Base-by-base conservation (phyloP, 1,284 basidiomycete species). In the Tilletiaria anomala region DNA sequence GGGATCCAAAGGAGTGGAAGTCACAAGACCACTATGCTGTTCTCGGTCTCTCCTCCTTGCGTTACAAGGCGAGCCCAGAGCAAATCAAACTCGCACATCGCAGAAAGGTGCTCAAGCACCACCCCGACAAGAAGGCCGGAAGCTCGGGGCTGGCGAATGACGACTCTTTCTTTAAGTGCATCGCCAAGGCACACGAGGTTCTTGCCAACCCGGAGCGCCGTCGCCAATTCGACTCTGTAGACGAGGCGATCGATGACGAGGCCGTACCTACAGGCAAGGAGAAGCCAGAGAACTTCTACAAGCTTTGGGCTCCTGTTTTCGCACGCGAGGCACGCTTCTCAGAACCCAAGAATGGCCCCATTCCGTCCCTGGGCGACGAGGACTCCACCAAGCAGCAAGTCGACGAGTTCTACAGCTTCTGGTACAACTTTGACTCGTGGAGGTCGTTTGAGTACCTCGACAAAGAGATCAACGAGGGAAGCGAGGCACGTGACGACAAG, bases 401-500 rank as follows among this genome's bases (percentile, higher is more conserved):
- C 48, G 84, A 94, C 69, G 75, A 73, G 15, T 96, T 97, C 74
- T 97, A 96, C 74, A 83, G 94, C 71, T 94, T 91, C 70, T 97
- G 86, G 84, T 96, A 96, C 76, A 93, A 93, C 76, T 94, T 97
- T 70, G 89, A 96, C 70, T 85, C 82, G 61, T 97, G 93, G 93
- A 75, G 93, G 54, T 85, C 81, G 69, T 97, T 97, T 68, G 91
- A 97, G 72, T 96, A 89, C 75, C 73, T 85, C 58, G 91, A 97
- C 73, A 97, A 97, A 75, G 91, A 97, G 69, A 81, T 87, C 53
- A 94, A 94, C 70, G 91, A 97, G 71, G 91, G 91, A 20, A 85
- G 82, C 51, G 91, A 97, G 68, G 86, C 83, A 67, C 91, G 93
- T 53, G 91, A 96, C 68, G 89, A 97, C 68, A 96, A 97, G 73